Evolutionary conservation across 306 rosid species (phyloP), one percentile per base, ranked within the genome.

Genomic region (Lathyrus oleraceus): DNA sequence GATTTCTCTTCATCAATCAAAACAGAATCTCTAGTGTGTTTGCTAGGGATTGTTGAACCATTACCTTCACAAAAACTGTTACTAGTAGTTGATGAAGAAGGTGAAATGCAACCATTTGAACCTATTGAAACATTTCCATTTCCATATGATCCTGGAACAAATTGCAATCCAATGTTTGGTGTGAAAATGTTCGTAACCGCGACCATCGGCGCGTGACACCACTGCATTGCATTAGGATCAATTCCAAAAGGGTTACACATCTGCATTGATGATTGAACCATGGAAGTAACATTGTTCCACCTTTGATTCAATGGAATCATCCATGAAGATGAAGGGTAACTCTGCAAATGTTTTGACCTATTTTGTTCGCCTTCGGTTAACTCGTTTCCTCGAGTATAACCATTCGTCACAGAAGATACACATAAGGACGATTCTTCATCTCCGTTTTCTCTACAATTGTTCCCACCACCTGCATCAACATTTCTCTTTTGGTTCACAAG

Each of bases 301-400:
- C 78, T 81, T 64, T 83, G 85, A 45, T 67, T 82, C 77, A 79
- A 38, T 65, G 86, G 86, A 49, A 80, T n/a, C 16, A 77, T 76
- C 87, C 81, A 80, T 35, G 86, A 86, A 72, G 84, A 66, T 67
- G 81, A 72, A 12, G 82, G 79, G 69, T 74, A 77, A 56, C 78
- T 79, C 30, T 76, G 84, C 59, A 69, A 17, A 30, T 81, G 53
- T 58, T 62, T 66, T 3, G 85, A 53, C 40, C 66, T 54, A 42
- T 56, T 39, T 5, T 15, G 65, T 56, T 76, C 77, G 0, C 81
- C 57, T 61, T 76, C 79, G 2, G 82, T 51, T n/a, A 72, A 63
- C 23, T 84, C 84, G 28, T 70, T 87, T 73, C 79, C 81, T 61
- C 42, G 48, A 38, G 72, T 65, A 16, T 62, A 61, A 44, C 72